Base-by-base conservation (phyloP, 257 asterid species). In the Nicotiana noctiflora region DNA sequence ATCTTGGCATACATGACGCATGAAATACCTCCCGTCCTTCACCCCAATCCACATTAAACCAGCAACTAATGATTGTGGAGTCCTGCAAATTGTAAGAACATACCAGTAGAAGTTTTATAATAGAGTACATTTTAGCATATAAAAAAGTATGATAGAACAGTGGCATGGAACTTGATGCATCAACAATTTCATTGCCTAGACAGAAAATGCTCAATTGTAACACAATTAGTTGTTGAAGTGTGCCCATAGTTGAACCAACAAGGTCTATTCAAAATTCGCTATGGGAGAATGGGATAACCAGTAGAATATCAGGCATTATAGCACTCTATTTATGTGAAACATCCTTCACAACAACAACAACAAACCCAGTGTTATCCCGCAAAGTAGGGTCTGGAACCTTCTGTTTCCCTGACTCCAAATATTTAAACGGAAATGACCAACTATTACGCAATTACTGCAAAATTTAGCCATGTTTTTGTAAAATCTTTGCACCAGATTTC, bases 31-130 rank as follows among this genome's bases (percentile, higher is more conserved):
- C 81, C 93, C 97, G 86, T 96, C 94, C 88, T 90, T 90, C 57
- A 88, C 90, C 83, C 97, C 98, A 83, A 96, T 81, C 99, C 99
- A 96, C 99, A 96, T 96, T 83, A 96, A 90, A 82, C 98, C 99
- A 14, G 96, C 90, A 87, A 96, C 93, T 60, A 96, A 86, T 81
- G 99, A 96, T 80, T 86, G 91, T 10, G 98, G 96, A 82, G 91
- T 91, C 95, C 99, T 96, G 90, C 75, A 85, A 85, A 86, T 81
- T 9, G 81, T 72, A 86, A 81, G 53, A 79, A 79, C 52, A 72
- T 72, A 72, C 14, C 23, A 72, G 29, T 11, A 3, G 40, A 72
- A 72, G 14, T 27, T 68, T 55, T 12, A 72, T 72, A 13, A 46
- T 44, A 46, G 60, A 46, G 77, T 68, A 21, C 13, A 44, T 13